Conservation (phyloP, 805 yeast genomes). For the Ogataea paradorogensis region DNA sequence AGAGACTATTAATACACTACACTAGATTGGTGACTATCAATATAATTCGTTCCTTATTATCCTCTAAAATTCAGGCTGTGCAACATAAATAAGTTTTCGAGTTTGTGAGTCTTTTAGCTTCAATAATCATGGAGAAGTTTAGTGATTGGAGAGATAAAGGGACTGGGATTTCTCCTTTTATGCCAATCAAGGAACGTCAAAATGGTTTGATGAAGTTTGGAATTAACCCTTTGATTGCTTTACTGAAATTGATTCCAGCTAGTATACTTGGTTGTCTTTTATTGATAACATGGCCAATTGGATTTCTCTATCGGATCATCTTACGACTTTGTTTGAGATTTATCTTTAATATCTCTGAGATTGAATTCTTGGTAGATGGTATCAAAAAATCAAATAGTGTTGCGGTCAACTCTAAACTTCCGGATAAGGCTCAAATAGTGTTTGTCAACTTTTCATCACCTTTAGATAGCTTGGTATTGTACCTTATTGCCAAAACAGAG, state of each 20-base stretch:
- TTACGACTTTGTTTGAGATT: slow-evolving; percentile 28
- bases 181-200: slow-evolving; percentile 47
- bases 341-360: slow-evolving; percentile 32
- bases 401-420: slow-evolving; percentile 32
- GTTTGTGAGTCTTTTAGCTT: not conserved
- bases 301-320: slow-evolving; percentile 11
- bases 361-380: slow-evolving; percentile 44
- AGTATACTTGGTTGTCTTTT: slow-evolving; percentile 18
- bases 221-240: slow-evolving; percentile 21
- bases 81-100: no score
- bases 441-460: slow-evolving; percentile 61
- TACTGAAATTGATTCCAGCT: slow-evolving; percentile 30
- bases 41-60: no score
- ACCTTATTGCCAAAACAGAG: slow-evolving; percentile 13
- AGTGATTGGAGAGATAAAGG: slow-evolving; percentile 85
- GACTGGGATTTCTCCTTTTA: slow-evolving; percentile 89
- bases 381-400: slow-evolving; percentile 42
- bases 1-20: no score
- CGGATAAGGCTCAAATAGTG: slow-evolving; percentile 46
- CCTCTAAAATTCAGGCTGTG: no score
- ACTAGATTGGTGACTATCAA: no score
- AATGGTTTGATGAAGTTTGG: slow-evolving; percentile 6
- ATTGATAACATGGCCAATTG: slow-evolving; percentile 12
- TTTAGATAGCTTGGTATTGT: slow-evolving; percentile 46
- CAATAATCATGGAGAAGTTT: slow-evolving; percentile 68